A percentile compares a stretch with the other conserved stretches of the same genome.
phyloP scores from a whole-genome alignment of 2,329 filamentous ascomycete species.

The Microascus cirrosus region DNA sequence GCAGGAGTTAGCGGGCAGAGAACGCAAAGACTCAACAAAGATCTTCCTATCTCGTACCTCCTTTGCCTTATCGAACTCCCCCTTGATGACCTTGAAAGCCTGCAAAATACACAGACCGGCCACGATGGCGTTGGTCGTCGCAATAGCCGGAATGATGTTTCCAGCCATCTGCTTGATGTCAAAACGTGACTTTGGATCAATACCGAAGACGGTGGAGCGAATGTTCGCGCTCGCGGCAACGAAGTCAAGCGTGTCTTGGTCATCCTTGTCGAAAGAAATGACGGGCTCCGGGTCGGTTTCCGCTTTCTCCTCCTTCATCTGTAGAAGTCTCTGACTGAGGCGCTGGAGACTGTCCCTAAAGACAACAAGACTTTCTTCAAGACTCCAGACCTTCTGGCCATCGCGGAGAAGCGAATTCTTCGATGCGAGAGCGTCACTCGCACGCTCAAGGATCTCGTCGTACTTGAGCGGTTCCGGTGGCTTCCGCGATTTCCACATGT shows the following conservation, averaged over 20 bases:
- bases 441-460: conserved; percentile 43
- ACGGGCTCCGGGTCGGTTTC: conserved; percentile 45
- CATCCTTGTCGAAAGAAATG: conserved; percentile 92
- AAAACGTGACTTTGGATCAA: conserved; percentile 81
- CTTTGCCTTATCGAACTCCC: conserved; percentile 59
- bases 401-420: conserved; percentile 47
- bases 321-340: conserved; percentile 61
- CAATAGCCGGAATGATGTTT: conserved; percentile 97
- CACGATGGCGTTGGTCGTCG: conserved; percentile 94
- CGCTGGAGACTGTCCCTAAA: conserved; percentile 76
- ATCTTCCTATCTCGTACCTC: conserved; percentile 43
- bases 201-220: conserved; percentile 78
- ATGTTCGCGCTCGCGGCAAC: conserved; percentile 86
- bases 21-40: background rate
- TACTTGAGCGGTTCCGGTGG: conserved; percentile 66
- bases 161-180: conserved; percentile 99
- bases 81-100: conserved; percentile 78
- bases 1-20: background rate
- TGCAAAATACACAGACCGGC: conserved; percentile 87
- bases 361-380: conserved; percentile 73
- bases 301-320: conserved; percentile 41
- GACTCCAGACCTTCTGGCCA: conserved; percentile 70
- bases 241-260: conserved; percentile 89
- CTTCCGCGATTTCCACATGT: conserved; percentile 86
- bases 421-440: conserved; percentile 32